Evolutionary conservation across 139 green algal species (phyloP).

Genomic region (Ulvella scutata): DNA sequence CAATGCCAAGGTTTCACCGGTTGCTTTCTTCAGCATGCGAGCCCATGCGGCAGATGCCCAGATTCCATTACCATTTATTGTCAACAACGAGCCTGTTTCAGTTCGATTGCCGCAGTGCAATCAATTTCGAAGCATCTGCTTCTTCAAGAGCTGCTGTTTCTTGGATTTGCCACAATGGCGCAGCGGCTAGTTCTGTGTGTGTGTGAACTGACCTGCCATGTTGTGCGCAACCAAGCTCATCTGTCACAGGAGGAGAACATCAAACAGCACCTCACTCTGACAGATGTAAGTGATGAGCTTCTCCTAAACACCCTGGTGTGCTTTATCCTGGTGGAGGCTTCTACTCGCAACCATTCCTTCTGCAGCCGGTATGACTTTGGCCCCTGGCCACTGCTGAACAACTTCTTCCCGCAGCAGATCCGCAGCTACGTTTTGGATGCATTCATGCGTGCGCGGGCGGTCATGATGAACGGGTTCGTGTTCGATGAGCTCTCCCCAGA

Average conservation of each 20-base stretch:
- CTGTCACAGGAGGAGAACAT: neutral
- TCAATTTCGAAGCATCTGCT: too few species aligned
- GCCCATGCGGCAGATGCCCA: too few species aligned
- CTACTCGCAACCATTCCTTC: constrained; percentile 44
- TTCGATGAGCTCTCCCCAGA: constrained; percentile 81
- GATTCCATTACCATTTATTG: too few species aligned
- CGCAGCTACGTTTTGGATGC: constrained; percentile 5
- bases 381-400: constrained; percentile 68
- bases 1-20: too few species aligned
- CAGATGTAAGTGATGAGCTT: neutral
- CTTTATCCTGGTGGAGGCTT: constrained; percentile 74
- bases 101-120: too few species aligned
- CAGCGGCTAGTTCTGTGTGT: too few species aligned
- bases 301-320: constrained; percentile 64
- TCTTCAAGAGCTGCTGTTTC: too few species aligned
- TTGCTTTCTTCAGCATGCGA: too few species aligned
- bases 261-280: neutral
- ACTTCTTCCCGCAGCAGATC: neutral
- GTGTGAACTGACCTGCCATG: too few species aligned
- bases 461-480: constrained; percentile 32
- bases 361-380: constrained; percentile 83
- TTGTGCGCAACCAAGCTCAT: too few species aligned
- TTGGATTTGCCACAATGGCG: too few species aligned
- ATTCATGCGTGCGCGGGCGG: constrained; percentile 6
- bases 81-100: too few species aligned